These are phyloP conservation scores for Rhizophagus clarus DNA, from an alignment of 192 early-diverging fungal species.

Conservation along the genomic window DNA sequence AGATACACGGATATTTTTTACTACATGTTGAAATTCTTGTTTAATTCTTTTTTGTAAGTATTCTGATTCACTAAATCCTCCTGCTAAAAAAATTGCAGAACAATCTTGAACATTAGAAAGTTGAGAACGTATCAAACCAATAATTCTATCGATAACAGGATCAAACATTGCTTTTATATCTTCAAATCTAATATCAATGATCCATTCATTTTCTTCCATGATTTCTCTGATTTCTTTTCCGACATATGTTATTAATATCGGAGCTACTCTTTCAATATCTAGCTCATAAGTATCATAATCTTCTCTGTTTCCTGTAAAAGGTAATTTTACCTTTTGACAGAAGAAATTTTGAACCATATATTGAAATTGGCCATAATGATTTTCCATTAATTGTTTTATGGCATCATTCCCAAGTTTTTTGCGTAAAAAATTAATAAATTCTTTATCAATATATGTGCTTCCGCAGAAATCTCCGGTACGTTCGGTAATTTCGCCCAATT, in stretches of 20 bases:
- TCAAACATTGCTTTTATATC: slow-evolving; percentile 40
- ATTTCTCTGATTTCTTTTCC: slow-evolving; percentile 11
- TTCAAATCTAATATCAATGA: slow-evolving; percentile 47
- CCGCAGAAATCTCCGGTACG: slow-evolving; percentile 40
- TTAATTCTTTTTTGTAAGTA: slow-evolving; percentile 41
- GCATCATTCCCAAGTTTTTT: slow-evolving; percentile 42
- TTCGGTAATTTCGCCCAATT: slow-evolving; percentile 35
- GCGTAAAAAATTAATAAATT: slow-evolving; percentile 46
- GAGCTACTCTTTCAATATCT: neutral
- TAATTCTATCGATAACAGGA: slow-evolving; percentile 36
- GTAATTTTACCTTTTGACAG: neutral
- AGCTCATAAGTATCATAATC: neutral
- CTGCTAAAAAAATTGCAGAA: slow-evolving; percentile 42
- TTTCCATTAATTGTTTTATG: slow-evolving; percentile 35
- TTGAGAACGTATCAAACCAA: slow-evolving; percentile 41
- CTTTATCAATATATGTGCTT: slow-evolving; percentile 45
- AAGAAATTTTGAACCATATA: neutral
- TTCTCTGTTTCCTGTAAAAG: neutral
- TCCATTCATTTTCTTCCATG: slow-evolving; percentile 45
- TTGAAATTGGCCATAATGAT: slow-evolving; percentile 19
- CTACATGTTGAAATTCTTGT: slow-evolving; percentile 36
- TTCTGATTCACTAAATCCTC: slow-evolving; percentile 40
- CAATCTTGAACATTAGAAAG: slow-evolving; percentile 26
- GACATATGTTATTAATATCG: neutral
- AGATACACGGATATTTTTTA: slow-evolving; percentile 35